Base-by-base conservation (phyloP, 2,329 filamentous ascomycete species). In the Incumbomyces lentus region DNA sequence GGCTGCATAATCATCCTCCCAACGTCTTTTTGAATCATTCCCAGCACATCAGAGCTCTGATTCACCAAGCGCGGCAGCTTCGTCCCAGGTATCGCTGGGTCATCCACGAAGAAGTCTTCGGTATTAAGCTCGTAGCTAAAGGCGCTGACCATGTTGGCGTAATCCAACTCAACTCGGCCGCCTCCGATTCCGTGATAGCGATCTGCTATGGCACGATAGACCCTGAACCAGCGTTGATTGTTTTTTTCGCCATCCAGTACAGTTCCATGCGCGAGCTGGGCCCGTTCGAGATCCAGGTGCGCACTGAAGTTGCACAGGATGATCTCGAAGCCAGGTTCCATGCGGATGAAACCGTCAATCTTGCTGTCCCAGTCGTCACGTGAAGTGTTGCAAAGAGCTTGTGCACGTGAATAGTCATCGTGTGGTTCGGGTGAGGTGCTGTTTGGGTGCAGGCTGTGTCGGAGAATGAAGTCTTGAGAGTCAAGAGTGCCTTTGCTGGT, bases 261-360 rank as follows among this genome's bases (percentile, higher is more conserved):
- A 30, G 40, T 33, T 14, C 38, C 16, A 12, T 40, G n/a, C 2
- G 56, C 58, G 42, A 58, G 56, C 8, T 55, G 60, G 16, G 68
- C 63, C 5, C 60, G 56, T 6, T 64, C 52, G 5, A 64, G 50
- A 11, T 64, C 56, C 1, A 73, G 53, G 52, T 67, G 58, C 11
- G 64, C 57, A 30, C 60, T 61, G 51, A 86, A 86, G 44, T 80
- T 66, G 59, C 82, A 86, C 16, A 82, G 66, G 41, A 86, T 81
- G 44, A 84, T 69, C 60, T 86, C 82, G 53, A 85, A 85, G 0
- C 82, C 82, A 14, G 73, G 72, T 57, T 86, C 82, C 72, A 81
- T 81, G 10, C 82, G 73, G 2, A 86, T 62, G 17, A 84, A 67
- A 0, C 79, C 80, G 55, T 84, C 76, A n/a, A 84, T 65, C 12